Base-by-base conservation (phyloP, 2,329 filamentous ascomycete genomes). In the Scedosporium dehoogii region DNA sequence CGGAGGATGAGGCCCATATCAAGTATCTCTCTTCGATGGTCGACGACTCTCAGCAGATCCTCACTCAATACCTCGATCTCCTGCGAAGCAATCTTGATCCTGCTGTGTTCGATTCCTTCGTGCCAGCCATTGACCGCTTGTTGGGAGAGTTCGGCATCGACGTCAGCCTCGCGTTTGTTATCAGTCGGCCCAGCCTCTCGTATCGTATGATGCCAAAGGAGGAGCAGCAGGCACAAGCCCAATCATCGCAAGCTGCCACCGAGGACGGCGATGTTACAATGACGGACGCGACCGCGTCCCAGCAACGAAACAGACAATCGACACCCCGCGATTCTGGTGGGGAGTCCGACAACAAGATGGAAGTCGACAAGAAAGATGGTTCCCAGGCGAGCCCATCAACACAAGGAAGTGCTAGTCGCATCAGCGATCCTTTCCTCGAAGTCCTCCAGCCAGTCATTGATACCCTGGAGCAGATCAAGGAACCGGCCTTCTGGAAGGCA, bases 61-160 rank as follows among this genome's bases (percentile, higher is more conserved):
- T 97, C 25, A 83, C 86, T 25, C 92, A 97, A 69, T 99, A 96
- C 70, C 81, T 97, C 18, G 94, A 97, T 69, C 82, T 97, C 6
- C 81, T 99, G 38, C 89, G 89, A 70, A 90, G 85, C 71, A 96
- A 92, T 69, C 76, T 97, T 33, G 81, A 87, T 0, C 79, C 85
- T 0, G 84, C 88, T 44, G 85, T 92, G 21, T 97, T 97, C 65
- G 89, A 96, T 69, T 76, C 79, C 2, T 81, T 89, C 18, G 86
- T 97, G 5, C 94, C 94, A 1, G 83, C 85, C 33, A 83, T 96
- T 51, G 78, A 86, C 3, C 80, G 84, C 23, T 80, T 99, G 44
- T 87, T 97, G 69, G 79, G 79, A 6, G 86, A 92, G 0, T 96
- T 89, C 69, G 90, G 90, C 4, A 77, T 99, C 44, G 89, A 94